A percentile compares a stretch with the other conserved stretches of the same genome.
These are phyloP conservation scores for Aspergillus cejpii DNA, from an alignment of 2,329 filamentous ascomycete genomes.

Conservation along the genomic window DNA sequence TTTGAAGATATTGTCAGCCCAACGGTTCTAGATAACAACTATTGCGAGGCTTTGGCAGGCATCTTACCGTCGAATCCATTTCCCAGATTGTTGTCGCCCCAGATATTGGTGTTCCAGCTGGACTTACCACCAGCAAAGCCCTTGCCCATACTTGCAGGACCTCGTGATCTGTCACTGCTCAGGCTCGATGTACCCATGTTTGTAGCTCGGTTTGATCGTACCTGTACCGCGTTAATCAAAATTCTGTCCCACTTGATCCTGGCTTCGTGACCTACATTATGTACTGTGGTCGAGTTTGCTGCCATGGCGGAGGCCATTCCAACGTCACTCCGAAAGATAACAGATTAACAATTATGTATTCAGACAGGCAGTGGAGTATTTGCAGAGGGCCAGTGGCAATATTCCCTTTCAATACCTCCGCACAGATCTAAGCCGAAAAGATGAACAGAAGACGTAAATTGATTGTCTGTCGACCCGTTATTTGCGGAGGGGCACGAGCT, in stretches of 20 bases:
- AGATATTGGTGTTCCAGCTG: constrained; percentile 47
- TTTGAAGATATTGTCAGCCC: constrained; percentile 8
- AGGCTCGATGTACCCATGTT: constrained; percentile 37
- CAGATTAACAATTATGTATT: constrained; percentile 23
- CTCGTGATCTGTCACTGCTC: constrained; percentile 31
- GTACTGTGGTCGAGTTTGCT: constrained; percentile 31
- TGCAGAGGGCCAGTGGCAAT: constrained; percentile 5
- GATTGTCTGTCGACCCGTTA: constrained; percentile 20
- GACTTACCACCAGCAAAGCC: constrained; percentile 41
- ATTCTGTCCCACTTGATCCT: neutral
- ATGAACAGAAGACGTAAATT: neutral
- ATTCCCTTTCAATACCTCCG: neutral
- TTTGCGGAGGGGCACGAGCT: constrained; percentile 30
- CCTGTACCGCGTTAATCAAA: constrained; percentile 18
- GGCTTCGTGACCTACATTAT: constrained; percentile 30
- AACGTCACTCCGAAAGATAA: constrained; percentile 14
- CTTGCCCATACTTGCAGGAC: constrained; percentile 38
- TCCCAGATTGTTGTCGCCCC: constrained; percentile 45
- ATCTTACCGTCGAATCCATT: constrained; percentile 41
- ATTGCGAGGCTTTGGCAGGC: constrained; percentile 14
- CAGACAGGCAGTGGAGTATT: constrained; percentile 17
- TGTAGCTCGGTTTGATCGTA: constrained; percentile 32
- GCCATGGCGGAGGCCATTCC: constrained; percentile 35
- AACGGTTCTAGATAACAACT: constrained; percentile 1
- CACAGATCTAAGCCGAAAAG: constrained; percentile 9